phyloP scores from a whole-genome alignment of 1,284 basidiomycete species.

The Microbotryomycetes sp. region DNA sequence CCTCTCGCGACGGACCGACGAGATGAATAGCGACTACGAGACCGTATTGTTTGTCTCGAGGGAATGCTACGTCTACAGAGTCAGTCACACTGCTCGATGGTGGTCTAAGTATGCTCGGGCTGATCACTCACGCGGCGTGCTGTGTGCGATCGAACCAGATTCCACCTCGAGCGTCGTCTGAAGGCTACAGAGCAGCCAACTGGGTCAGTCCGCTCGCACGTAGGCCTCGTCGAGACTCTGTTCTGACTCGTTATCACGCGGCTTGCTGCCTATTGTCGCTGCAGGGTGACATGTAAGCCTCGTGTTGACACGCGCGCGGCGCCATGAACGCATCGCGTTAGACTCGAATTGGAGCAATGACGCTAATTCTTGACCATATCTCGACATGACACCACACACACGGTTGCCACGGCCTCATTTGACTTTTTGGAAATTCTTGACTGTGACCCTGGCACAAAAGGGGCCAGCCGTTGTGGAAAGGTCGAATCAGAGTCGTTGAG shows the following conservation, averaged over 20 bases:
- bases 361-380: too few relatives aligned
- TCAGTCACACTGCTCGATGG: conserved; percentile 43
- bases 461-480: conserved; percentile 70
- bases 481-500: conserved; percentile 76
- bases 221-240: too few relatives aligned
- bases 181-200: conserved; percentile 75
- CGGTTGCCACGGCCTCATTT: too few relatives aligned
- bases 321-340: conserved; percentile 41
- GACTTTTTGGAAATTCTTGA: too few relatives aligned
- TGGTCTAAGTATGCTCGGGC: conserved; percentile 2
- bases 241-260: too few relatives aligned
- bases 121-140: neutral
- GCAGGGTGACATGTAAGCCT: neutral
- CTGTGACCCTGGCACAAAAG: conserved; percentile 58
- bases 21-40: conserved; percentile 60
- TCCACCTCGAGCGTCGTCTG: conserved; percentile 71
- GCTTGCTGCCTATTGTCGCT: too few relatives aligned
- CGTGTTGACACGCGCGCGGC: too few relatives aligned
- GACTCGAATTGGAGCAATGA: neutral
- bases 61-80: conserved; percentile 61
- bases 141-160: conserved; percentile 56
- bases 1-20: neutral
- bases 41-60: conserved; percentile 76
- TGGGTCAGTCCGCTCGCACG: conserved; percentile 45
- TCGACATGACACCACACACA: too few relatives aligned